Evolutionary conservation across 345 rosid genomes (phyloP).

Genomic region (Brassica nigra): DNA sequence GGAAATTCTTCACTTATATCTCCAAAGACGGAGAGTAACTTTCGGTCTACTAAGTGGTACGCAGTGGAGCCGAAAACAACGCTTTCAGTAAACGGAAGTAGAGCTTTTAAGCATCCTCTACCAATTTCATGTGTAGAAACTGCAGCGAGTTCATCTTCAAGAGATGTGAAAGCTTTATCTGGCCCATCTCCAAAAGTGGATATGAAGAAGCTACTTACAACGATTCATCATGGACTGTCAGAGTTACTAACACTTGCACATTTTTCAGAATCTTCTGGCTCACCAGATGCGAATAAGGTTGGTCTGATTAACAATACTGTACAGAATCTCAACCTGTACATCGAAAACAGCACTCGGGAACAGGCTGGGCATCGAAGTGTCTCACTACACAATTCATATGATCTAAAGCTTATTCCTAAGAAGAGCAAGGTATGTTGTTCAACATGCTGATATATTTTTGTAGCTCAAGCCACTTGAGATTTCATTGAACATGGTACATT

Average conservation of each 20-base stretch:
- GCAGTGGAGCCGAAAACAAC: conserved; percentile 29
- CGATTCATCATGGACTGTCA: conserved; percentile 40
- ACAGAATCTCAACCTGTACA: conserved; percentile 49
- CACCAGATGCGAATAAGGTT: conserved; percentile 43
- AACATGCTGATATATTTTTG: background rate
- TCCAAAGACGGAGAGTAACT: background rate
- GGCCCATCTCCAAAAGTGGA: conserved; percentile 32
- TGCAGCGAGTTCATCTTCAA: conserved; percentile 18
- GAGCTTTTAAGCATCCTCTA: conserved; percentile 9
- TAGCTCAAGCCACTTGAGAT: background rate
- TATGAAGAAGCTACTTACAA: conserved; percentile 37
- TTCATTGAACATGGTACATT: background rate
- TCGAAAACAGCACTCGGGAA: conserved; percentile 31
- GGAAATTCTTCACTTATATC: conserved; percentile 24
- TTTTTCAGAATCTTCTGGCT: conserved; percentile 46
- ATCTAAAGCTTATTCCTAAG: conserved; percentile 39
- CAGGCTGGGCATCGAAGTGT: conserved; percentile 32
- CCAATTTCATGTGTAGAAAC: conserved; percentile 28
- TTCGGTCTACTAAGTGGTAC: conserved; percentile 25
- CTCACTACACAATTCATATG: conserved; percentile 27
- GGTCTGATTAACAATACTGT: conserved; percentile 48
- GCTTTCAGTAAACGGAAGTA: conserved; percentile 14
- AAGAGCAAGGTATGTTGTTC: conserved; percentile 44
- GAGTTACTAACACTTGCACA: conserved; percentile 47
- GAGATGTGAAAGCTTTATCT: conserved; percentile 7